Evolutionary conservation across 805 yeast genomes (phyloP).

Genomic region (Candida lessepsii): DNA sequence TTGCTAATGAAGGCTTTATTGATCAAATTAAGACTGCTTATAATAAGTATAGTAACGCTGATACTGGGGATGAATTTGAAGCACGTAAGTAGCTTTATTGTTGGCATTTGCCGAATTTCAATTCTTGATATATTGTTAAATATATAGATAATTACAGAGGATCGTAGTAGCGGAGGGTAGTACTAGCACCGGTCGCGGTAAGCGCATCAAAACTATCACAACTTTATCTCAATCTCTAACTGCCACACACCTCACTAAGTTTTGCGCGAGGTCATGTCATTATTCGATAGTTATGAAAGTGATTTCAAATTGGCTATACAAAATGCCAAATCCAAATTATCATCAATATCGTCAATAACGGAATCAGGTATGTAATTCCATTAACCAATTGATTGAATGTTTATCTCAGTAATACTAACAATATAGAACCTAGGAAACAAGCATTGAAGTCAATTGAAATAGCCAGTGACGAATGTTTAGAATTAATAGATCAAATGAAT

Average conservation of each 20-base stretch:
- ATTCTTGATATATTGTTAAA: background rate
- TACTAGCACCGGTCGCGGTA: no score
- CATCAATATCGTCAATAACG: slow-evolving; percentile 31
- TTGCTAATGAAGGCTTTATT: slow-evolving; percentile 32
- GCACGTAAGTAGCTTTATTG: no score
- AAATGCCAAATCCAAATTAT: slow-evolving; percentile 67
- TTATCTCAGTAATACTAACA: slow-evolving; percentile 20
- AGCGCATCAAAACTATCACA: no score
- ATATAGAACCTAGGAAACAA: slow-evolving; percentile 50
- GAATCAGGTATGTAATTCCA: slow-evolving; percentile 14
- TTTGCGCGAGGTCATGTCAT: slow-evolving; percentile 5
- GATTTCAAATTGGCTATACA: slow-evolving; percentile 70
- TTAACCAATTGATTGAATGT: background rate
- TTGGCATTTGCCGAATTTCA: no score
- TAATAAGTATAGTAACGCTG: slow-evolving; percentile 40
- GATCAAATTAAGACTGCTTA: slow-evolving; percentile 38
- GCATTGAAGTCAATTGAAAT: slow-evolving; percentile 61
- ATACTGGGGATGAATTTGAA: slow-evolving; percentile 56
- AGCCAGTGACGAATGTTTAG: slow-evolving; percentile 77
- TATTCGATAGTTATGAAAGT: slow-evolving; percentile 63
- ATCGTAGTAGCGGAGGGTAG: no score
- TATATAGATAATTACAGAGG: no score
- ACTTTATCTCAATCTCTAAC: no score
- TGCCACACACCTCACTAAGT: no score
- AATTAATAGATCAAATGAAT: slow-evolving; percentile 80